These are phyloP conservation scores for Nakaseomyces glabratus DNA, from an alignment of 1,139 yeast species.

Conservation along the genomic window DNA sequence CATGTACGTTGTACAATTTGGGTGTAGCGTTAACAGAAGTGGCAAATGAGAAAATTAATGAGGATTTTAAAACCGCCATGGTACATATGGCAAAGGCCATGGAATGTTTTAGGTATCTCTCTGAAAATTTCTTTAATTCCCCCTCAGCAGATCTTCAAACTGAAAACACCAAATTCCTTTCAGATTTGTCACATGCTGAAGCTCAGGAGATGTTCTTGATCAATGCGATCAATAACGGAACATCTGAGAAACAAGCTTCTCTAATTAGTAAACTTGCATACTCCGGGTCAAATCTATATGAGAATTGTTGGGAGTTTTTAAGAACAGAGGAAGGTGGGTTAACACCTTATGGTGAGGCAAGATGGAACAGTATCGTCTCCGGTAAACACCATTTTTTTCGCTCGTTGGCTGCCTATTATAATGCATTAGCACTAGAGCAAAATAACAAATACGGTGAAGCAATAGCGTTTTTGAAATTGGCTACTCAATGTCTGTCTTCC, in stretches of 20 bases:
- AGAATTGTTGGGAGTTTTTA: constrained; percentile 40
- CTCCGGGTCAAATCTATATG: constrained; percentile 50
- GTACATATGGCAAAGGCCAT: constrained; percentile 66
- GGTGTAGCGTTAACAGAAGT: constrained; percentile 48
- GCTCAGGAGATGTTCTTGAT: constrained; percentile 77
- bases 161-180: constrained; percentile 57
- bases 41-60: constrained; percentile 35
- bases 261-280: constrained; percentile 65
- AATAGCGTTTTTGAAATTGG: constrained; percentile 53
- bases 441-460: constrained; percentile 64
- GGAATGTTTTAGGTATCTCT: constrained; percentile 62
- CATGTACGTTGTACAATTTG: constrained; percentile 68
- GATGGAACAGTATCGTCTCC: constrained; percentile 37
- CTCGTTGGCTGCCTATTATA: constrained; percentile 40
- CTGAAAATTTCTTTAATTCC: constrained; percentile 81
- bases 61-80: constrained; percentile 51
- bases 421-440: constrained; percentile 33
- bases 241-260: constrained; percentile 42
- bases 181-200: constrained; percentile 67
- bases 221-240: constrained; percentile 42
- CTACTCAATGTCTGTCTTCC: constrained; percentile 31
- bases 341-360: constrained; percentile 28
- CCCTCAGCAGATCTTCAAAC: constrained; percentile 74
- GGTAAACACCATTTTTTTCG: constrained; percentile 40
- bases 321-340: constrained; percentile 40